Base-by-base conservation (phyloP, 208 protist species). In the Trypanosoma platydactyli region DNA sequence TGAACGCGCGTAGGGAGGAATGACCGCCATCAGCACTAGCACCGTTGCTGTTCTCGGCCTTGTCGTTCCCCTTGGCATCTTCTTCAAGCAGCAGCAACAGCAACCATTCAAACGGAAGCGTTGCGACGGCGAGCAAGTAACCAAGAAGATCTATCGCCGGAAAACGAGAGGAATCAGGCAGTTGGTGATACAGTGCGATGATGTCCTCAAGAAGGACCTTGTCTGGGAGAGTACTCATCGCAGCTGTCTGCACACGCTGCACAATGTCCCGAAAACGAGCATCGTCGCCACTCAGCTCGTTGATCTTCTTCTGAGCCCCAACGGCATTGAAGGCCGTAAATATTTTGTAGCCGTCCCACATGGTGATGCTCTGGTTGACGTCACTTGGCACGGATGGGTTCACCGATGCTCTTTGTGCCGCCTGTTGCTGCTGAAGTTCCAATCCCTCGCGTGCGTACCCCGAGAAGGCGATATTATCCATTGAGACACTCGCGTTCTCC, bases 271-370 rank as follows among this genome's bases (percentile, higher is more conserved):
- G 5, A 48, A 38, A 59, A 13, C 18, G 13, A 18, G 60, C 13
- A 33, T 67, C 53, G 13, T 38, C 33, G 9, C 53, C 51, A 3
- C 71, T 61, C 16, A 80, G 69, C 54, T 89, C 69, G n/a, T 63
- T 76, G 24, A 90, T 76, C 53, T 90, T 93, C 4, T 70, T 58
- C 56, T 84, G 72, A n/a, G 77, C 83, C 0, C 73, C 80, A 0
- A 33, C 67, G 5, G 70, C 64, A 50, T 89, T 91, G 67, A 86
- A 87, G 16, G 66, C 44, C 13, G 71, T 77, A n/a, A 90, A 88
- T 1, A 69, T n/a, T 33, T 69, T 73, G 52, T 48, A 57, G 20
- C 27, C 35, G 33, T 57, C 49, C 50, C 65, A 54, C 24, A 35
- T 42, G 13, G 41, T 55, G 41, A 71, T 63, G 56, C 52, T 44